phyloP scores from a whole-genome alignment of 257 asterid species.

The Mentha longifolia region DNA sequence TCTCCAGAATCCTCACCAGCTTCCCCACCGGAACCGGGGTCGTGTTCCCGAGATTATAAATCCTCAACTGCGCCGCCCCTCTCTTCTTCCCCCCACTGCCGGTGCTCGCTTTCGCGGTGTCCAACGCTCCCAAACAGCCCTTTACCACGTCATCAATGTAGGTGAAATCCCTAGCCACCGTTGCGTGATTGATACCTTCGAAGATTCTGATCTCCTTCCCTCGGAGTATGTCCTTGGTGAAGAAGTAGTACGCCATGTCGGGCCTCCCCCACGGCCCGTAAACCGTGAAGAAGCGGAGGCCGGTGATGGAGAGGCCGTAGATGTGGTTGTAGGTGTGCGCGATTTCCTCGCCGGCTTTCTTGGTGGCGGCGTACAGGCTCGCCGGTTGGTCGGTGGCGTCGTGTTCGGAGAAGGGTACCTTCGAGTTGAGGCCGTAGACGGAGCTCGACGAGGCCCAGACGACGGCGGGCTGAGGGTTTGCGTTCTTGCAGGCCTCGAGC shows the following conservation, averaged over 20 bases:
- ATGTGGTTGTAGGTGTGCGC: slow-evolving; percentile 84
- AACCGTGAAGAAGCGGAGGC: slow-evolving; percentile 76
- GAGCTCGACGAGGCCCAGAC: slow-evolving; percentile 92
- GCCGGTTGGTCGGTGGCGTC: slow-evolving; percentile 84
- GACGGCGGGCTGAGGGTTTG: slow-evolving; percentile 67
- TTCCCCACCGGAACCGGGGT: slow-evolving; percentile 61
- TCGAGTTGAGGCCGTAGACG: slow-evolving; percentile 80
- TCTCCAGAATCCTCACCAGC: slow-evolving; percentile 75
- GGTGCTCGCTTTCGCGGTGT: slow-evolving; percentile 64
- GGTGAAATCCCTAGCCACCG: slow-evolving; percentile 81
- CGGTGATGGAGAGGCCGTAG: slow-evolving; percentile 76
- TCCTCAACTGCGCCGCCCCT: slow-evolving; percentile 62
- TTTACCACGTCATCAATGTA: slow-evolving; percentile 83
- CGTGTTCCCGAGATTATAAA: slow-evolving; percentile 73
- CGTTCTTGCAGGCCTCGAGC: slow-evolving; percentile 67
- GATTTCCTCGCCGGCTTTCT: slow-evolving; percentile 86
- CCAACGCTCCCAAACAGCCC: slow-evolving; percentile 79
- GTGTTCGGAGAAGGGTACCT: slow-evolving; percentile 77
- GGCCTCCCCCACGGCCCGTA: slow-evolving; percentile 98
- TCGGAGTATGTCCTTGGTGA: slow-evolving; percentile 71
- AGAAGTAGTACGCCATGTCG: slow-evolving; percentile 85
- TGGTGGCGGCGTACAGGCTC: slow-evolving; percentile 84
- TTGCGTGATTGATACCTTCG: slow-evolving; percentile 65
- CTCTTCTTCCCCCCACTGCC: slow-evolving; percentile 75
- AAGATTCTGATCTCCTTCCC: slow-evolving; percentile 74